Base-by-base conservation (phyloP, 2,329 filamentous ascomycete species). In the Penicillium sp. region DNA sequence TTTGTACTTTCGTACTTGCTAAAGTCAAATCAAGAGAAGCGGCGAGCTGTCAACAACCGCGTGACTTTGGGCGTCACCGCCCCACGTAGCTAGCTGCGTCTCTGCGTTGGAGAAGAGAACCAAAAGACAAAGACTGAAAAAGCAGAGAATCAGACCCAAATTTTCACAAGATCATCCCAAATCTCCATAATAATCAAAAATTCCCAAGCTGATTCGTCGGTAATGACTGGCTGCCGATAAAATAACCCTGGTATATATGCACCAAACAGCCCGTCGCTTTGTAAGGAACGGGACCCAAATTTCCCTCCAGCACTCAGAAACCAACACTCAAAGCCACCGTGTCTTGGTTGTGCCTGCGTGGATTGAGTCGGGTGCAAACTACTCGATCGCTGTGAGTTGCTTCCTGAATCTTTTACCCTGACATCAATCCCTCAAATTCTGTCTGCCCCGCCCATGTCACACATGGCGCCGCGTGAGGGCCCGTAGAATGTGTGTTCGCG, bases 61-160 rank as follows among this genome's bases (percentile, higher is more conserved):
- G 65, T 65, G 67, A 64, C 67, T 68, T 72, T 64, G 64, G 68
- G 68, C 66, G 63, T 68, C 67, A 68, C 65, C 64, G 64, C 61
- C 63, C 58, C 58, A 61, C 49, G 54, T 31, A 45, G 41, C 50
- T 37, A 23, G 20, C 20, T 43, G 45, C 43, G 12, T 46, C 43
- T 27, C 45, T 48, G 45, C 35, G 49, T 35, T 43, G 23, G 25
- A 11, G 20, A 23, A 26, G 46, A 37, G 20, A 25, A 52, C 11
- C 14, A 37, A 25, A 31, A 25, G 31, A 35, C 23, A 40, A 26
- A 27, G 20, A 26, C 9, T 44, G 43, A 33, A 45, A 27, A 47
- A 40, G n/a, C n/a, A 40, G 29, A 20, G 45, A 18, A 42, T 37
- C 35, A 18, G n/a, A 18, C 46, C 14, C 9, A 18, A 9, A 15